Percentiles rank a stretch among this genome's conserved stretches.
phyloP scores from a whole-genome alignment of 2,329 filamentous ascomycete genomes.

The Arthrobotrys sphaeroides region DNA sequence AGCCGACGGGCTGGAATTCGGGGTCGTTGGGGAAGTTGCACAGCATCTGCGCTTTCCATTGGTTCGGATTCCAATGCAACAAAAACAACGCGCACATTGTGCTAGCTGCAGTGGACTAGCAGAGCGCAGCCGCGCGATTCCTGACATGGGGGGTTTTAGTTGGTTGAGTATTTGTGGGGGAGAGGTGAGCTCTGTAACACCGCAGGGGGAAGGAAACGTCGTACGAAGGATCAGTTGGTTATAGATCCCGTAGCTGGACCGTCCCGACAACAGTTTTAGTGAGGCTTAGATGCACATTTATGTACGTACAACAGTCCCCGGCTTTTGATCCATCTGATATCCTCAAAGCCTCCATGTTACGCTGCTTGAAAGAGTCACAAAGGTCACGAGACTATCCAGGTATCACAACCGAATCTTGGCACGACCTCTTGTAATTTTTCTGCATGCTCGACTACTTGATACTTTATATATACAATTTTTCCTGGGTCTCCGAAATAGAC shows the following conservation, averaged over 20 bases:
- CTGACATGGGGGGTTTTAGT: background rate
- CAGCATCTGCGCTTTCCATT: slow-evolving; percentile 15
- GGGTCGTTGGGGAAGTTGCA: background rate
- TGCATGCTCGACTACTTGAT: background rate
- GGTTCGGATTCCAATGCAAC: background rate
- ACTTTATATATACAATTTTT: slow-evolving; percentile 11
- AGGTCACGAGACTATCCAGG: background rate
- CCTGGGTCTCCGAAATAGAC: background rate
- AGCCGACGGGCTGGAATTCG: too few relatives aligned
- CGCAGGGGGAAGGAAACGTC: background rate
- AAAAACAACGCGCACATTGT: slow-evolving; percentile 25
- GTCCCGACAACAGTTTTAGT: background rate
- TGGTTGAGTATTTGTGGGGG: background rate
- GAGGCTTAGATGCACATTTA: slow-evolving; percentile 14
- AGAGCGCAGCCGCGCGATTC: background rate
- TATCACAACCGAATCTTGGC: background rate
- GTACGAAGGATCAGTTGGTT: background rate
- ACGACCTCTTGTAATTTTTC: background rate
- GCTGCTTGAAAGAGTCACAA: background rate
- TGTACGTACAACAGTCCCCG: background rate
- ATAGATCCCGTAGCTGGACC: too few relatives aligned
- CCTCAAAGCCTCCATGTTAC: background rate
- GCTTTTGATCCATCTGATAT: background rate
- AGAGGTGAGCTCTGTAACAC: slow-evolving; percentile 9
- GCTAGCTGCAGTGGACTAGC: too few relatives aligned